These are phyloP conservation scores for Rhizophagus prolifer DNA, from an alignment of 192 early-diverging fungal genomes.

Conservation along the genomic window DNA sequence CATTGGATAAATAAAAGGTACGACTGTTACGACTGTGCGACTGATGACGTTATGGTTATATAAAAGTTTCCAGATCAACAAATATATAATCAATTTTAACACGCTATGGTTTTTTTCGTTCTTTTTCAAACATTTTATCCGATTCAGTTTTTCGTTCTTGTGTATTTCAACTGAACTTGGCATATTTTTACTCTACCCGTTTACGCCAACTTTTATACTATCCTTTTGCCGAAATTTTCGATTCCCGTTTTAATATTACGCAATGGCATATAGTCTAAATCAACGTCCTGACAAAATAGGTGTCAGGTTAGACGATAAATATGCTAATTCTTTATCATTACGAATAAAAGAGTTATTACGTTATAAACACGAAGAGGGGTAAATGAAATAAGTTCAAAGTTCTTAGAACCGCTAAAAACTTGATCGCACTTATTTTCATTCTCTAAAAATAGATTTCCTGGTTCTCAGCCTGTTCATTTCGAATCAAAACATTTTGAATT, in stretches of 20 bases:
- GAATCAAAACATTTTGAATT: slow-evolving; percentile 41
- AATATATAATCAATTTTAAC: neutral
- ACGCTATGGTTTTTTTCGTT: neutral
- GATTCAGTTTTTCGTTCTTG: neutral
- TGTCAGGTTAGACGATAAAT: slow-evolving; percentile 6
- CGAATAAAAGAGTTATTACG: slow-evolving; percentile 16
- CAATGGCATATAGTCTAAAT: slow-evolving; percentile 5
- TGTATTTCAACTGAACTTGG: neutral
- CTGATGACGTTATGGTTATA: neutral
- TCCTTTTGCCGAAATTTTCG: neutral
- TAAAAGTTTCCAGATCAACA: neutral
- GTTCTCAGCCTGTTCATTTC: slow-evolving; percentile 56
- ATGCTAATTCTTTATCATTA: slow-evolving; percentile 10
- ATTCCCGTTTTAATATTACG: neutral
- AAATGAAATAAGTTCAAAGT: no score
- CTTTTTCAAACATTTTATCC: neutral
- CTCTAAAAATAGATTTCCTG: slow-evolving; percentile 51
- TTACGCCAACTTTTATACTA: neutral
- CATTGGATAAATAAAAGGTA: slow-evolving; percentile 10
- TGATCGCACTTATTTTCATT: neutral
- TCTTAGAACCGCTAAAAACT: neutral
- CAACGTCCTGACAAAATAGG: slow-evolving; percentile 17
- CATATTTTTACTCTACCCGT: neutral
- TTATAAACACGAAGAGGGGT: neutral
- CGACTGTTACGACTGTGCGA: neutral